A percentile compares a stretch with the other conserved stretches of the same genome.
These are phyloP conservation scores for Kwoniella sp. DNA, from an alignment of 768 basidiomycete genomes.

Conservation along the genomic window DNA sequence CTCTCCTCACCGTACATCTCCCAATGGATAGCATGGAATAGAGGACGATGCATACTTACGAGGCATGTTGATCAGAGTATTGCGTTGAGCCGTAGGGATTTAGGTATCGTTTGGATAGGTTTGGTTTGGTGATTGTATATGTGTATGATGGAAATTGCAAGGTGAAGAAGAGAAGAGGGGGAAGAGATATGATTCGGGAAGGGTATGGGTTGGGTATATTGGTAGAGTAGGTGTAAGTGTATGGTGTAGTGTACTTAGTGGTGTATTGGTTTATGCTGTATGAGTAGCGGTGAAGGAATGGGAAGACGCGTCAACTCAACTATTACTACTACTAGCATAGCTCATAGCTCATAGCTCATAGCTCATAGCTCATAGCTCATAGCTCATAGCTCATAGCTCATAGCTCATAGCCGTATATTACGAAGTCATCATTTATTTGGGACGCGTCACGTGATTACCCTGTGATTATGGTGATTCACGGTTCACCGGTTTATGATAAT, in stretches of 20 bases:
- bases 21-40: not conserved
- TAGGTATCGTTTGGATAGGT: constrained; percentile 2
- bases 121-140: constrained; percentile 13
- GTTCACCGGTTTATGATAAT: no score
- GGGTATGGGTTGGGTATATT: constrained; percentile 7
- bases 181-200: constrained; percentile 6
- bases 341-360: no score
- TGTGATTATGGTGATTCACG: no score
- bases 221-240: not conserved
- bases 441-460: constrained; percentile 23
- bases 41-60: constrained; percentile 40
- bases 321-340: not conserved
- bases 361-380: no score
- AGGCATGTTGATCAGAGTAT: constrained; percentile 40
- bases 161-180: constrained; percentile 19
- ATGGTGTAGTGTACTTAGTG: no score
- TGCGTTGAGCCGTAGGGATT: not conserved
- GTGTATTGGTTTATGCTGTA: no score
- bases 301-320: not conserved
- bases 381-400: no score
- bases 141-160: constrained; percentile 6
- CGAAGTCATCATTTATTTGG: not conserved
- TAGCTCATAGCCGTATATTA: no score
- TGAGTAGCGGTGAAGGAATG: not conserved
- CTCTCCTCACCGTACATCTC: not conserved